phyloP scores from a whole-genome alignment of 306 rosid genomes.

The Dalbergia oliveri region DNA sequence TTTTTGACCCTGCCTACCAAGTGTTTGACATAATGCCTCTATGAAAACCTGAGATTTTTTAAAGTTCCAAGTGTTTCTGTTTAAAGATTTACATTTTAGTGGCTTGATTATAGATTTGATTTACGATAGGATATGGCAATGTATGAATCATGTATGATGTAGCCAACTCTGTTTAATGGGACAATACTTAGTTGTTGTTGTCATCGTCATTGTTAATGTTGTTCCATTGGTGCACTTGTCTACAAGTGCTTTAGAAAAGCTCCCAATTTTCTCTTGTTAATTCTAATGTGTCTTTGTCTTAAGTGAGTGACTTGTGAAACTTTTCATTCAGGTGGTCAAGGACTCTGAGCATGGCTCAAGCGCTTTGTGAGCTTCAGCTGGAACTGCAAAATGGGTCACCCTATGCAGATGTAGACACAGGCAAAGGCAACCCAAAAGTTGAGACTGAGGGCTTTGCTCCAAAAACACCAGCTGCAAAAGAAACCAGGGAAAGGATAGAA shows the following conservation, averaged over 20 bases:
- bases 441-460: conserved; percentile 44
- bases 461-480: conserved; percentile 55
- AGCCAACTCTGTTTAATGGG: background rate
- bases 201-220: background rate
- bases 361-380: conserved; percentile 63
- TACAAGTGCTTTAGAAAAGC: background rate
- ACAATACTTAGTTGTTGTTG: background rate
- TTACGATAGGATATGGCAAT: no score
- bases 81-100: no score
- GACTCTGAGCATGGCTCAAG: conserved; percentile 64
- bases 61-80: no score
- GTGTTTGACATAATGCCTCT: conserved; percentile 32
- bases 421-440: conserved; percentile 11
- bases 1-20: background rate
- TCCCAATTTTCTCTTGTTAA: background rate
- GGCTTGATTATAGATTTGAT: no score
- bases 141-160: background rate
- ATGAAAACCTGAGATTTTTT: background rate
- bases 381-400: conserved; percentile 53
- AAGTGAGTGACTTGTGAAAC: background rate
- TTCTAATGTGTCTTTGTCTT: background rate
- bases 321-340: conserved; percentile 61
- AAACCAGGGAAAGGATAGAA: conserved; percentile 17
- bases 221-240: background rate
- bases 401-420: background rate